Conservation (phyloP, 495 filamentous ascomycete species). For the Penicillium samsonianum region DNA sequence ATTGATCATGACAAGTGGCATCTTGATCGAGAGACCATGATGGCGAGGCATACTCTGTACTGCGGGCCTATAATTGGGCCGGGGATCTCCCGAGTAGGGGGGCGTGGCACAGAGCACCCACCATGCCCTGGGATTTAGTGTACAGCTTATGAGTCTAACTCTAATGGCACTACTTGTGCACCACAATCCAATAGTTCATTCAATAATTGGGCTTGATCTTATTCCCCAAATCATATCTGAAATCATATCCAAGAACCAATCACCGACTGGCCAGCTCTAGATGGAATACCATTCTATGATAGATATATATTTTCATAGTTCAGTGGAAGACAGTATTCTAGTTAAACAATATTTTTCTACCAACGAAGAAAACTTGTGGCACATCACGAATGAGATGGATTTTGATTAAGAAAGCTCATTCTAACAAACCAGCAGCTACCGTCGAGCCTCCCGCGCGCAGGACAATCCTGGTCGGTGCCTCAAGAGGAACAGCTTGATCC, state of each 20-base stretch:
- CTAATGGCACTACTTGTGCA: neutral
- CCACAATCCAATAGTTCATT: neutral
- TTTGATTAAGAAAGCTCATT: conserved; percentile 43
- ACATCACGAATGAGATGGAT: neutral
- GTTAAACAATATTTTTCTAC: neutral
- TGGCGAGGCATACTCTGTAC: neutral
- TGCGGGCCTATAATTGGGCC: neutral
- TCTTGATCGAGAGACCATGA: neutral
- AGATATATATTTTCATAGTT: neutral
- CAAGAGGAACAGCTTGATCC: conserved; percentile 73
- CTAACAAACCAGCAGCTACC: conserved; percentile 82
- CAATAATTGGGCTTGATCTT: neutral
- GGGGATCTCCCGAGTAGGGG: conserved; percentile 6
- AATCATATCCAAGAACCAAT: neutral
- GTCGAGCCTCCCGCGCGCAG: conserved; percentile 77
- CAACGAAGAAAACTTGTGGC: neutral
- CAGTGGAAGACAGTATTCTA: too few relatives aligned
- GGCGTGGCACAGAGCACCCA: conserved; percentile 7
- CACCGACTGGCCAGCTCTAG: neutral
- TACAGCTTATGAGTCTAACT: neutral
- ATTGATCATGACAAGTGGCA: neutral
- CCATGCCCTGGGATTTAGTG: neutral
- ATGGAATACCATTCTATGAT: neutral
- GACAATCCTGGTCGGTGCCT: conserved; percentile 76
- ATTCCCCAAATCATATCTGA: neutral